Base-by-base conservation (phyloP, 129 eudicot species). In the Lonicera japonica region DNA sequence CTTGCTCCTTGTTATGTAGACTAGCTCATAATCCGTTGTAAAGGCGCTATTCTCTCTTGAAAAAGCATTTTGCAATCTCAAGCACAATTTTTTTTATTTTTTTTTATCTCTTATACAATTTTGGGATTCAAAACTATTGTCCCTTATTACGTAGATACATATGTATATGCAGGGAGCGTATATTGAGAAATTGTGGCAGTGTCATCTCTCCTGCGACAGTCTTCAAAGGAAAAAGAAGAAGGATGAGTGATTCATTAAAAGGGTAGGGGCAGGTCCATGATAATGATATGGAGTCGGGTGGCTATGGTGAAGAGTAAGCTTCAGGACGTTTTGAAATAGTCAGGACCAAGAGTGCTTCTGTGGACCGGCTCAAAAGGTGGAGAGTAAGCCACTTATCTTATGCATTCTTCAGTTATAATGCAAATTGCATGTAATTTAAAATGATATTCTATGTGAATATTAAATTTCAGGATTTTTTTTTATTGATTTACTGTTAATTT, bases 151-250 rank as follows among this genome's bases (percentile, higher is more conserved):
- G 43, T 38, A 10, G 10, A 38, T 43, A 11, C 16, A 43, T 43
- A 43, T 43, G 50, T 3, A 43, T 43, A 43, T 43, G 8, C 50
- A 43, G 50, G 10, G 43, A 43, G 50, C 4, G 6, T 29, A n/a
- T 43, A 43, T 43, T 11, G 50, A 43, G 50, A 43, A 60, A 55
- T 20, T 59, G 67, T 45, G 66, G 70, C 57, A 71, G 92, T 82
- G 94, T 67, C 87, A 85, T 82, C 85, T 82, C 75, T 82, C 81
- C 90, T 85, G 95, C 96, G 83, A 85, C 76, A 60, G 76, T 34
- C 16, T 62, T 43, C 50, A 50, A n/a, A 17, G 21, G 21, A 50
- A 50, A n/a, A n/a, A n/a, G 55, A 50, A 15, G 21, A 50, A 71
- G 23, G 54, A 76, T 74, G 83, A 73, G 74, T 46, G 75, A 66